Evolutionary conservation across 1,284 basidiomycete genomes (phyloP).

Genomic region (Wallemia mellicola): DNA sequence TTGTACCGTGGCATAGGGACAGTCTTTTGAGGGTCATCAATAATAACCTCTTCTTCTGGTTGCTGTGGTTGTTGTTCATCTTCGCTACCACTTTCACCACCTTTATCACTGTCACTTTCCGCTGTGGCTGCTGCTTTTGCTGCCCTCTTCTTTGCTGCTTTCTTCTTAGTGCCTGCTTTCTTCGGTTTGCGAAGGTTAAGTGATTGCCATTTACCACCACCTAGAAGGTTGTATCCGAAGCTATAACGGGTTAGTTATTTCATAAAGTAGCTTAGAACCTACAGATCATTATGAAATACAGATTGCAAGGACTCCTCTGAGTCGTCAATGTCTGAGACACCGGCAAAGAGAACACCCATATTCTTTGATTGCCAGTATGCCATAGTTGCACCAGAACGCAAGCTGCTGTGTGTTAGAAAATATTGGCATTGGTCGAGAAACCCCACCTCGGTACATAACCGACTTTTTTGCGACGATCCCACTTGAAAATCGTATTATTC

Average conservation of each 20-base stretch:
- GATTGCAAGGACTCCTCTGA: conserved; percentile 61
- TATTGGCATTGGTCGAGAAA: not conserved
- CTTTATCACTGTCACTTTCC: conserved; percentile 5
- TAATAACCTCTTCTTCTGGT: conserved; percentile 17
- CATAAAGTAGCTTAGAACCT: conserved; percentile 9
- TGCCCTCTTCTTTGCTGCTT: conserved; percentile 26
- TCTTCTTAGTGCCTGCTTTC: conserved; percentile 30
- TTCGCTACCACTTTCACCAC: conserved; percentile 7
- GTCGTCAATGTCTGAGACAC: conserved; percentile 65
- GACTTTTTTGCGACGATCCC: conserved; percentile 54
- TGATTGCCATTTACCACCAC: conserved; percentile 50
- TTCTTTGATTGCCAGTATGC: conserved; percentile 19
- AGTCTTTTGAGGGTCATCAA: conserved; percentile 38
- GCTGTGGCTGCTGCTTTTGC: conserved; percentile 1
- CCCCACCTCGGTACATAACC: conserved; percentile 21
- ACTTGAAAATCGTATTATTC: conserved; percentile 29
- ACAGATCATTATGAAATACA: conserved; percentile 60
- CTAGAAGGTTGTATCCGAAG: conserved; percentile 45
- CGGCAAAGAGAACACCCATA: conserved; percentile 61
- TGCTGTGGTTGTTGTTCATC: conserved; percentile 2
- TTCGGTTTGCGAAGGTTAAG: conserved; percentile 37
- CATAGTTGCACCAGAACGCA: conserved; percentile 10
- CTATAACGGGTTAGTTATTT: conserved; percentile 15
- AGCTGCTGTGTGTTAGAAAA: not conserved
- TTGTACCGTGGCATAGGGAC: conserved; percentile 60